Base-by-base conservation (phyloP, 2,329 filamentous ascomycete genomes). In the Coniella lustricola region DNA sequence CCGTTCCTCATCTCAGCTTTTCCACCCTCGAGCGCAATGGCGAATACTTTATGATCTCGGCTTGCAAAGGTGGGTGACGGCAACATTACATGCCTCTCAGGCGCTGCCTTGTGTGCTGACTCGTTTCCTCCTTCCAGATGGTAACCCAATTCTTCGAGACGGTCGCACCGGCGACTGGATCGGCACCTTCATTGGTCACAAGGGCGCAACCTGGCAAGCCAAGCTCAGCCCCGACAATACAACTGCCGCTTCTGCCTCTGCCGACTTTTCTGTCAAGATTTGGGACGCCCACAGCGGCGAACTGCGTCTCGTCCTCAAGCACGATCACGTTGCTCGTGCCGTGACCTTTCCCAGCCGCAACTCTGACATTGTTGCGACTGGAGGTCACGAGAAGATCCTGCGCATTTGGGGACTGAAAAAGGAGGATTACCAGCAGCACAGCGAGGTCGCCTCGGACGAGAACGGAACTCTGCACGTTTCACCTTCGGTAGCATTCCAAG, bases 201-300 rank as follows among this genome's bases (percentile, higher is more conserved):
- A 98, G 70, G 93, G 93, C 54, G 93, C 93, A 33, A 91, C 97
- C 52, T 98, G 93, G 90, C 90, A 96, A 71, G 88, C 90, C 46
- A 82, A 90, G 59, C 76, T 98, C 32, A 95, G 90, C 46, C 83
- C 87, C 17, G 90, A 97, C 69, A 88, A 90, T 36, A 82, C 81
- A 21, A 84, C 90, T 41, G 91, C 93, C 49, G 93, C 90, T 9
- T 97, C 94, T 31, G 93, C 88, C 40, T 94, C 90, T 43, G 93
- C 93, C 44, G 93, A 98, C 66, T 98, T 98, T 66, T 93, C 89
- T 49, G 89, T 89, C 42, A 96, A 94, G 67, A 85, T 98, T 45
- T 98, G 94, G 93, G 90, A 98, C 61, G 95, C 93, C 0, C 87
- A 94, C 61, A 93, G 87, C 1, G 94, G 94, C 59, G 90, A 96